Conservation (phyloP, 116 monocot genomes). For the Cymodocea nodosa region DNA sequence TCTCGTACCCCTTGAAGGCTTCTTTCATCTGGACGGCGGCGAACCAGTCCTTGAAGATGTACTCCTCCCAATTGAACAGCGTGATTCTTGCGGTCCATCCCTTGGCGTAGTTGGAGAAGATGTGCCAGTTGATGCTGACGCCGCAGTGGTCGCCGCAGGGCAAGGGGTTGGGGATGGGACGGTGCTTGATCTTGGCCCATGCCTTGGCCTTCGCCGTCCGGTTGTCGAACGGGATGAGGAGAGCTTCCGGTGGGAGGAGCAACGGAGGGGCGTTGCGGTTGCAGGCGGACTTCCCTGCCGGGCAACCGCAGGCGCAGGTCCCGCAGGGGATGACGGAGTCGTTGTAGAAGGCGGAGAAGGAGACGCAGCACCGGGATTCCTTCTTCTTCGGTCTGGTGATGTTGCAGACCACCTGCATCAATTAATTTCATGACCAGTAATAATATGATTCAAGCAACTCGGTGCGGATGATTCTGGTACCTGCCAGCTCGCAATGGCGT, state of each 20-base stretch:
- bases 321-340: slow-evolving; percentile 78
- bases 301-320: slow-evolving; percentile 90
- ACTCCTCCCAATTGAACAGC: slow-evolving; percentile 82
- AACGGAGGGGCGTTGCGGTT: slow-evolving; percentile 36
- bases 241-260: slow-evolving; percentile 78
- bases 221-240: slow-evolving; percentile 72
- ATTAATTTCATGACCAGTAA: no score
- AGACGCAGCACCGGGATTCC: slow-evolving; percentile 65
- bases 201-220: slow-evolving; percentile 73
- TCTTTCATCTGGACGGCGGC: slow-evolving; percentile 38
- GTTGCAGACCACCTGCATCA: slow-evolving; percentile 61
- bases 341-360: slow-evolving; percentile 94
- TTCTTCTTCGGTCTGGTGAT: slow-evolving; percentile 50
- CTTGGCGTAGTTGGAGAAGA: slow-evolving; percentile 44
- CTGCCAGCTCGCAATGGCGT: slow-evolving; percentile 81
- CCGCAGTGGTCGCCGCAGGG: slow-evolving; percentile 88
- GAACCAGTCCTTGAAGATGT: slow-evolving; percentile 93
- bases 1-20: slow-evolving; percentile 51
- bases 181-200: slow-evolving; percentile 76
- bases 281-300: slow-evolving; percentile 25
- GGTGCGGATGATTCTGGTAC: no score
- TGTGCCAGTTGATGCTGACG: slow-evolving; percentile 90
- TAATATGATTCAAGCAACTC: no score
- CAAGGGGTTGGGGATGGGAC: slow-evolving; percentile 23
- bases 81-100: slow-evolving; percentile 91